Conservation (phyloP, 768 basidiomycete genomes). For the Sporobolomyces roseus region DNA sequence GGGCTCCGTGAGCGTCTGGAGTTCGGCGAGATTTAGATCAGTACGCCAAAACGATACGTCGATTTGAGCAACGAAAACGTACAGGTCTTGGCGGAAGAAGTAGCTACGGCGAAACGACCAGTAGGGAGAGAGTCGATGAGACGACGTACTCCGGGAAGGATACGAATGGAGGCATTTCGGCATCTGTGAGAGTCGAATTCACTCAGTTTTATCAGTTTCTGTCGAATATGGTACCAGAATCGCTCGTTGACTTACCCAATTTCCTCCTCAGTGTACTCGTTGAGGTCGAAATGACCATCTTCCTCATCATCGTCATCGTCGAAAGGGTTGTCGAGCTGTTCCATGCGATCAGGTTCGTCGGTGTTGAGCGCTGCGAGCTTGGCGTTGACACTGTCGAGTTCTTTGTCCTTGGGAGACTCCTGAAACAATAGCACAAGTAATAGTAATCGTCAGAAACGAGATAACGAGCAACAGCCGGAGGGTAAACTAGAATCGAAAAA, state of each 20-base stretch:
- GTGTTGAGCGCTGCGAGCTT: conserved; percentile 30
- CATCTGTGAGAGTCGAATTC: conserved; percentile 1
- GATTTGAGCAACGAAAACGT: conserved; percentile 44
- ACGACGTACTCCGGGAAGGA: conserved; percentile 65
- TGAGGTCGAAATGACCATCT: conserved; percentile 57
- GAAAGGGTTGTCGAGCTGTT: conserved; percentile 43
- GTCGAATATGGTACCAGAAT: no score
- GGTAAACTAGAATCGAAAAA: not conserved
- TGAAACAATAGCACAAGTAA: not conserved
- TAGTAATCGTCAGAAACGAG: no score
- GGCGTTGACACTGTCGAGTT: conserved; percentile 26
- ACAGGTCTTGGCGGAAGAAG: conserved; percentile 69
- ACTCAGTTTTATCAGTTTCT: not conserved
- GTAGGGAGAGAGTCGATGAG: conserved; percentile 65
- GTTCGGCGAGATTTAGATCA: no score
- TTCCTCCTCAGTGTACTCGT: conserved; percentile 43
- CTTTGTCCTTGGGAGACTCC: conserved; percentile 34
- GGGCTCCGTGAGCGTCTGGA: conserved; percentile 58
- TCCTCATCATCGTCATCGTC: conserved; percentile 50
- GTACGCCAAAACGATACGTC: no score
- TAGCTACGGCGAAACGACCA: conserved; percentile 68
- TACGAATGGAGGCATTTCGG: conserved; percentile 52
- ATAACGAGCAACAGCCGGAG: no score
- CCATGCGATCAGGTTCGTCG: conserved; percentile 16
- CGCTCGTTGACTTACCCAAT: conserved; percentile 26